Evolutionary conservation across 2,329 filamentous ascomycete genomes (phyloP).

Genomic region (Pseudopyrenochaeta lycopersici): DNA sequence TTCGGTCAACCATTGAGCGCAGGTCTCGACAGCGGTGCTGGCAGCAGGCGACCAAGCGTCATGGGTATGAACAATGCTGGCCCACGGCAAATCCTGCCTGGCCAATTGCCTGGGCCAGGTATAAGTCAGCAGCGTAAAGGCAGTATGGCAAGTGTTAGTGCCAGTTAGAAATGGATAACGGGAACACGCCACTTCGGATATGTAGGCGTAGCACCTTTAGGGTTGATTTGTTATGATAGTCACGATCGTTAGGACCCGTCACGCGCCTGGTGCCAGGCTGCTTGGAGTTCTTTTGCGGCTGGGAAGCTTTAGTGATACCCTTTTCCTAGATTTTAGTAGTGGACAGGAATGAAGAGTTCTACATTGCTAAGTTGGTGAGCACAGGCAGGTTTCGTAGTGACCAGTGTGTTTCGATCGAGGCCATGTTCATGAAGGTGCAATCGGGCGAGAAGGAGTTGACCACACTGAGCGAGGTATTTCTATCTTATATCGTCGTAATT

Average conservation of each 20-base stretch:
- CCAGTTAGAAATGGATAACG: slow-evolving; percentile 6
- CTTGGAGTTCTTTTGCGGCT: background rate
- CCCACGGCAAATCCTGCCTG: slow-evolving; percentile 48
- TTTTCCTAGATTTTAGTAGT: background rate
- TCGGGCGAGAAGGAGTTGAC: no score
- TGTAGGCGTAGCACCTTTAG: background rate
- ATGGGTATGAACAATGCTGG: slow-evolving; percentile 37
- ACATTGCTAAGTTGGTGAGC: background rate
- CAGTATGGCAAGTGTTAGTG: slow-evolving; percentile 38
- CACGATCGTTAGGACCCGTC: background rate
- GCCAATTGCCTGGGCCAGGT: slow-evolving; percentile 45
- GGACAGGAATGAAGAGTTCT: background rate
- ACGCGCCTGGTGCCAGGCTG: background rate
- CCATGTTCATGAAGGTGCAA: no score
- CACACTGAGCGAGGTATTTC: no score
- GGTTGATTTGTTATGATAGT: background rate
- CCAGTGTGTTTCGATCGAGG: no score
- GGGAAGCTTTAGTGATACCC: background rate
- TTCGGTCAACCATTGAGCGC: slow-evolving; percentile 42
- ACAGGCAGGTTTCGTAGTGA: no score
- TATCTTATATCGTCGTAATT: no score
- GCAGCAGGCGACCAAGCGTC: slow-evolving; percentile 41
- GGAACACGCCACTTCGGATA: no score
- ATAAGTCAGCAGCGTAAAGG: slow-evolving; percentile 38
- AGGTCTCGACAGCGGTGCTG: slow-evolving; percentile 35